Evolutionary conservation across 768 basidiomycete species (phyloP).

Genomic region (Naganishia vaughanmartiniae): DNA sequence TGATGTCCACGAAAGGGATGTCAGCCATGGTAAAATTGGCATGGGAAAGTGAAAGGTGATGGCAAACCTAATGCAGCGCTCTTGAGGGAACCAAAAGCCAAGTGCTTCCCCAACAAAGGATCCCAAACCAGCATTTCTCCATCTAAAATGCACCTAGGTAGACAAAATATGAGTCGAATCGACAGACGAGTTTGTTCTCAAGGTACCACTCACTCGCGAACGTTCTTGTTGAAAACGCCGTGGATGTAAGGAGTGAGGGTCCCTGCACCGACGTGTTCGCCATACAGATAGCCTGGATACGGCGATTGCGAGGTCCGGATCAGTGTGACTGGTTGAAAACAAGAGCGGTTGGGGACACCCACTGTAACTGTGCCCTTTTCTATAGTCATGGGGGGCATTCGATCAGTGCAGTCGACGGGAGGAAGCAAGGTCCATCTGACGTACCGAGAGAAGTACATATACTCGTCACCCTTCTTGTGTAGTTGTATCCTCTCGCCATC

Average conservation of each 20-base stretch:
- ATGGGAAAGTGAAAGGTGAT: neutral
- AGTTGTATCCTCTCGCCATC: slow-evolving; percentile 96
- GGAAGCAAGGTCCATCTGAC: slow-evolving; percentile 33
- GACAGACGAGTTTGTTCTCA: neutral
- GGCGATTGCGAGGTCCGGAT: neutral
- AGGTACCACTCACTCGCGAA: slow-evolving; percentile 67
- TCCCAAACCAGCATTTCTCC: slow-evolving; percentile 99
- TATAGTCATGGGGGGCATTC: neutral
- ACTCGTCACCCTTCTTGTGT: slow-evolving; percentile 86
- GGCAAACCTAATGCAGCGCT: slow-evolving; percentile 76
- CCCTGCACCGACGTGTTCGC: slow-evolving; percentile 71
- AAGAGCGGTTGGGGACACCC: neutral
- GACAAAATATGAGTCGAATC: neutral
- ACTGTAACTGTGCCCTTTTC: slow-evolving; percentile 38
- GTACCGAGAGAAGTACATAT: slow-evolving; percentile 86
- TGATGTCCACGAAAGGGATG: slow-evolving; percentile 43
- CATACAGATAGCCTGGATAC: slow-evolving; percentile 67
- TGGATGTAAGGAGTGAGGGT: slow-evolving; percentile 86
- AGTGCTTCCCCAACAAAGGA: slow-evolving; percentile 76
- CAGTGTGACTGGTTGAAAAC: neutral
- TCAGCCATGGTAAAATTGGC: neutral
- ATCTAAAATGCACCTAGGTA: slow-evolving; percentile 78
- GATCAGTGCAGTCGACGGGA: neutral
- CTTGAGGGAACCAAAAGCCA: slow-evolving; percentile 91
- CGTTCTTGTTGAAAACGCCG: slow-evolving; percentile 67